Evolutionary conservation across 1,284 basidiomycete genomes (phyloP).

Genomic region (Inonotus hispidus): DNA sequence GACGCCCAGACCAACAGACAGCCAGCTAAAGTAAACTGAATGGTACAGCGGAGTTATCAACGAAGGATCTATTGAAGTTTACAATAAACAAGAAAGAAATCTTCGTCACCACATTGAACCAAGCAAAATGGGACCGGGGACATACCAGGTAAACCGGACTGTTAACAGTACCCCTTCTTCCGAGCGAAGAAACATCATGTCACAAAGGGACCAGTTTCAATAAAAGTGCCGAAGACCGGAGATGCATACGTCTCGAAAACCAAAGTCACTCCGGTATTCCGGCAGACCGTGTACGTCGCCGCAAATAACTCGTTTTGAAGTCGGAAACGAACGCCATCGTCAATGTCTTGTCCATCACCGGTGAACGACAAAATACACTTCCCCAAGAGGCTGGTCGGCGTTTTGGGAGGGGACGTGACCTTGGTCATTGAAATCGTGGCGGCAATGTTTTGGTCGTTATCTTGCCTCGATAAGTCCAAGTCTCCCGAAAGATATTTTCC

Average conservation of each 20-base stretch:
- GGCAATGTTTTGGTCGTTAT: slow-evolving; percentile 1
- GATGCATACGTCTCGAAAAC: not conserved
- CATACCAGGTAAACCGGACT: no score
- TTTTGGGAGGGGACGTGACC: not conserved
- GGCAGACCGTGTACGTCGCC: not conserved
- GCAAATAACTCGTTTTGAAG: not conserved
- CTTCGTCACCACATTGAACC: no score
- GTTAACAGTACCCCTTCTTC: no score
- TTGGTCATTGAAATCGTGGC: not conserved
- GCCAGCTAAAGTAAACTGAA: no score
- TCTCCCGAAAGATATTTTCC: not conserved
- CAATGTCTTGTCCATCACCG: not conserved
- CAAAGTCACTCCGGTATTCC: not conserved
- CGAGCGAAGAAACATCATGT: not conserved
- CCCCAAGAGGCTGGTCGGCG: not conserved
- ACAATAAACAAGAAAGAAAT: no score
- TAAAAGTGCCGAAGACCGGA: not conserved
- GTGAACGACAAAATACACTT: not conserved
- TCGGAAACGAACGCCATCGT: not conserved
- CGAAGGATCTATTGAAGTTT: no score
- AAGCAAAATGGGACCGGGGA: no score
- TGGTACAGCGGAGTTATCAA: no score
- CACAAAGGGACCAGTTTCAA: not conserved
- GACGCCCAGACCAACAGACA: no score
- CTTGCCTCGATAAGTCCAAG: not conserved